A percentile compares a stretch with the other conserved stretches of the same genome.
phyloP scores from a whole-genome alignment of 176 grass and related monocot species.

The Oryza longistaminata region DNA sequence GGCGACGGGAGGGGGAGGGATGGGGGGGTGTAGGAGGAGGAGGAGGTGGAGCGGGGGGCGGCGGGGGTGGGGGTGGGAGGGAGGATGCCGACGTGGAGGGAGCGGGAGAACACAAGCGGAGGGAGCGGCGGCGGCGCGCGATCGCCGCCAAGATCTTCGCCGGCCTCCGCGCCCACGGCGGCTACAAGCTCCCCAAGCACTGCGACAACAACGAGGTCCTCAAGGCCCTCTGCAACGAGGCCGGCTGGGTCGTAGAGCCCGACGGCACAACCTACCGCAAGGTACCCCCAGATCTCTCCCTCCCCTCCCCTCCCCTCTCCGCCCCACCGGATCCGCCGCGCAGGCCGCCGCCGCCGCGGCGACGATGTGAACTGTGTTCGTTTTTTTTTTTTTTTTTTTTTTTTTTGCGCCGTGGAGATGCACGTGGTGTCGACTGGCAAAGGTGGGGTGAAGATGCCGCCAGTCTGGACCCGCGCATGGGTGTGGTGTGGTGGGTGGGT shows the following conservation, averaged over 20 bases:
- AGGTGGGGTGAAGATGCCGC: slow-evolving; percentile 45
- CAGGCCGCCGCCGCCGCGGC: background rate
- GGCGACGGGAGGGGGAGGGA: slow-evolving; percentile 27
- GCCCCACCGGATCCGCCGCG: background rate
- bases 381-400: background rate
- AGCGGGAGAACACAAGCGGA: slow-evolving; percentile 92
- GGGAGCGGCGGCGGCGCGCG: slow-evolving; percentile 83
- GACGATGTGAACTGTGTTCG: slow-evolving; percentile 30
- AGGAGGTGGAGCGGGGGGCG: slow-evolving; percentile 37
- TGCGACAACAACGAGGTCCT: slow-evolving; percentile 97
- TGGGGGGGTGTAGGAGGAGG: slow-evolving; percentile 1
- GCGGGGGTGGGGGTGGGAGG: slow-evolving; percentile 34
- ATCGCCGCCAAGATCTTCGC: slow-evolving; percentile 96
- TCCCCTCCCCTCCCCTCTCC: no score
- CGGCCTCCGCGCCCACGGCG: slow-evolving; percentile 82
- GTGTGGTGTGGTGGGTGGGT: slow-evolving; percentile 3
- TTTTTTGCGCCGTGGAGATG: background rate
- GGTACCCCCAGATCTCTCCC: slow-evolving; percentile 59
- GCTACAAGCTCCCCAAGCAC: slow-evolving; percentile 86
- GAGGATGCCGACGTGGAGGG: slow-evolving; percentile 91
- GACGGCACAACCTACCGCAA: slow-evolving; percentile 97
- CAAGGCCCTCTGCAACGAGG: slow-evolving; percentile 89
- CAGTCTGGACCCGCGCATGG: slow-evolving; percentile 54
- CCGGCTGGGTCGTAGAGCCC: slow-evolving; percentile 78
- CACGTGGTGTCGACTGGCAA: slow-evolving; percentile 39